A percentile compares a stretch with the other conserved stretches of the same genome.
These are phyloP conservation scores for Aspergillus chevalieri DNA, from an alignment of 2,329 filamentous ascomycete species.

Conservation along the genomic window DNA sequence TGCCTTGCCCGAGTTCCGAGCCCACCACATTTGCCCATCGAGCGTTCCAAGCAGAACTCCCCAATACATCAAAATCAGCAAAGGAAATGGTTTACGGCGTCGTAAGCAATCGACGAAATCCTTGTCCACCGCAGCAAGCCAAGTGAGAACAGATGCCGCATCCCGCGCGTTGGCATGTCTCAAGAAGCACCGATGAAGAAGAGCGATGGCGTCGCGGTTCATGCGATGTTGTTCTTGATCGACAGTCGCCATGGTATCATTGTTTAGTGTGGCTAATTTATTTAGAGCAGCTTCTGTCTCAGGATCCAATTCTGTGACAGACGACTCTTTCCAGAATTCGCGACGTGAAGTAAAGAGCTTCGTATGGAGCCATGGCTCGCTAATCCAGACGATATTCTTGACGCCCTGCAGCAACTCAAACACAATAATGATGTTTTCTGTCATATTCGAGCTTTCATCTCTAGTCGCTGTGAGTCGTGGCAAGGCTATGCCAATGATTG, in stretches of 20 bases:
- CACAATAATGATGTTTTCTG: conserved; percentile 30
- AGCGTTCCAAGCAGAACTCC: conserved; percentile 27
- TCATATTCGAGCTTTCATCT: conserved; percentile 25
- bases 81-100: conserved; percentile 23
- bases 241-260: conserved; percentile 19
- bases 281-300: conserved; percentile 22
- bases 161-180: conserved; percentile 19
- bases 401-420: conserved; percentile 32
- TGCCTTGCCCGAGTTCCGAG: conserved; percentile 25
- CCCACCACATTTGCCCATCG: conserved; percentile 30
- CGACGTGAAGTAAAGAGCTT: conserved; percentile 45
- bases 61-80: conserved; percentile 33
- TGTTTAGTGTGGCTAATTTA: conserved; percentile 22
- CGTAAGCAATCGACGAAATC: conserved; percentile 26
- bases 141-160: conserved; percentile 27
- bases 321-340: conserved; percentile 41
- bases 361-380: conserved; percentile 40
- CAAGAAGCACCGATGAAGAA: conserved; percentile 24
- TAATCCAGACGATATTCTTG: conserved; percentile 28
- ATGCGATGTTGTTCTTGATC: conserved; percentile 24
- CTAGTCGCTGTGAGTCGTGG: conserved; percentile 25
- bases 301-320: conserved; percentile 17
- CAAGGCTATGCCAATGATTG: conserved; percentile 30
- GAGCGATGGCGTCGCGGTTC: conserved; percentile 22
- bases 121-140: conserved; percentile 27